Evolutionary conservation across 805 yeast genomes (phyloP).

Genomic region (Lachancea sp.): DNA sequence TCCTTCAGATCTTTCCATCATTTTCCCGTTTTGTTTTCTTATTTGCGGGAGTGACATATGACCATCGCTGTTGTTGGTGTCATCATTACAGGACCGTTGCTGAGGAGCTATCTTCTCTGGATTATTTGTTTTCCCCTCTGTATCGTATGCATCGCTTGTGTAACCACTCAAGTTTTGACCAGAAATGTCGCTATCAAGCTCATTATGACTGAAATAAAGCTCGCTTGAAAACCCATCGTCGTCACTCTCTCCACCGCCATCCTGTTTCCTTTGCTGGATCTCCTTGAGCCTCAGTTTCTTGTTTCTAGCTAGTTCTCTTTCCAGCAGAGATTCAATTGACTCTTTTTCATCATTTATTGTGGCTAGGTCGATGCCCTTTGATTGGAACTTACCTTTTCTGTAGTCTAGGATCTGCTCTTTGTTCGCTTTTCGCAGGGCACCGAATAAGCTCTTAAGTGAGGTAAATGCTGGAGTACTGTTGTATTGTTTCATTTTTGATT

Average conservation of each 20-base stretch:
- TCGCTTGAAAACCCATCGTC: slow-evolving; percentile 7
- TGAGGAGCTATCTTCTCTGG: slow-evolving; percentile 15
- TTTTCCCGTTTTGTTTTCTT: too few species aligned
- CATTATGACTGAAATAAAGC: slow-evolving; percentile 21
- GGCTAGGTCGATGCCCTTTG: slow-evolving; percentile 39
- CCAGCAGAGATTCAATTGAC: slow-evolving; percentile 33
- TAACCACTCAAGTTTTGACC: neutral
- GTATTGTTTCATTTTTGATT: neutral
- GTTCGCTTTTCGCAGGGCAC: slow-evolving; percentile 38
- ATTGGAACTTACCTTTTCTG: slow-evolving; percentile 41
- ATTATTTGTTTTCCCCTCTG: slow-evolving; percentile 10
- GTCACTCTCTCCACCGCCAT: slow-evolving; percentile 1
- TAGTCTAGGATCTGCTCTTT: slow-evolving; percentile 45
- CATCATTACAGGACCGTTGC: too few species aligned
- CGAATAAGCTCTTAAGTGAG: slow-evolving; percentile 31
- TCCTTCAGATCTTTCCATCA: slow-evolving; percentile 13
- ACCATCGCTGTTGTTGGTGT: too few species aligned
- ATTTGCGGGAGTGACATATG: too few species aligned
- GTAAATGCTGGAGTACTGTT: slow-evolving; percentile 11
- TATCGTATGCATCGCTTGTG: neutral
- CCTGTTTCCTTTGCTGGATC: slow-evolving; percentile 22
- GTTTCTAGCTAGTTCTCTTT: slow-evolving; percentile 46
- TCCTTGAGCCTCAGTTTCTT: slow-evolving; percentile 41
- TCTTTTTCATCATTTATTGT: slow-evolving; percentile 36
- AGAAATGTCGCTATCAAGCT: slow-evolving; percentile 10